Percentiles rank a stretch among this genome's conserved stretches.
Evolutionary conservation across 1,284 basidiomycete species (phyloP).

Genomic region (Coniferiporia sulphurascens): DNA sequence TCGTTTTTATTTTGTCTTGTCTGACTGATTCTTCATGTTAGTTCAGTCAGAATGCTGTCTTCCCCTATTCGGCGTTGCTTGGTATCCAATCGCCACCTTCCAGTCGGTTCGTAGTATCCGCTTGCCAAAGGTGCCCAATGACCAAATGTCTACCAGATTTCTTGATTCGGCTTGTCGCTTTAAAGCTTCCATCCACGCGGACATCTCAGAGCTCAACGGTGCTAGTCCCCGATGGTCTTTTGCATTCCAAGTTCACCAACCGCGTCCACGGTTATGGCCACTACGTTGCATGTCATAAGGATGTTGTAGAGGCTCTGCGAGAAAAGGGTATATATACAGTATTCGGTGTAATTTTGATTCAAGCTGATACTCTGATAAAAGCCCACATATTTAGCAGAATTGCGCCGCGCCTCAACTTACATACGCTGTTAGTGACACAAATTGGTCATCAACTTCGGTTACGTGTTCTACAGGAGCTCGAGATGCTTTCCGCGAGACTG

Average conservation of each 20-base stretch:
- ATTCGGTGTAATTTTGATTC: not conserved
- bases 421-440: conserved; percentile 43
- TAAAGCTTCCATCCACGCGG: conserved; percentile 35
- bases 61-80: conserved; percentile 55
- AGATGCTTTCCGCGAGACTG: conserved; percentile 46
- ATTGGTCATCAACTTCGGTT: conserved; percentile 61
- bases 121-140: conserved; percentile 8
- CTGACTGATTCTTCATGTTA: not conserved
- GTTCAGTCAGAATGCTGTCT: conserved; percentile 64
- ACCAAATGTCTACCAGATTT: conserved; percentile 43
- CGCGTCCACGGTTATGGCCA: conserved; percentile 39
- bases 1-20: conserved; percentile 8
- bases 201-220: conserved; percentile 14
- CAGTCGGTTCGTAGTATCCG: conserved; percentile 42
- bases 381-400: conserved; percentile 30
- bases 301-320: conserved; percentile 34
- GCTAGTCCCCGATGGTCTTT: conserved; percentile 62
- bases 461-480: conserved; percentile 68
- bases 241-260: conserved; percentile 54
- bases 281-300: conserved; percentile 56
- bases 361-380: conserved; percentile 3
- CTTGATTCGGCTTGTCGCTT: conserved; percentile 53
- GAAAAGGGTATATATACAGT: conserved; percentile 30
- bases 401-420: conserved; percentile 28
- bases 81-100: conserved; percentile 46